Evolutionary conservation across 176 grass and related monocot species (phyloP).

Genomic region (Hordeum vulgare): DNA sequence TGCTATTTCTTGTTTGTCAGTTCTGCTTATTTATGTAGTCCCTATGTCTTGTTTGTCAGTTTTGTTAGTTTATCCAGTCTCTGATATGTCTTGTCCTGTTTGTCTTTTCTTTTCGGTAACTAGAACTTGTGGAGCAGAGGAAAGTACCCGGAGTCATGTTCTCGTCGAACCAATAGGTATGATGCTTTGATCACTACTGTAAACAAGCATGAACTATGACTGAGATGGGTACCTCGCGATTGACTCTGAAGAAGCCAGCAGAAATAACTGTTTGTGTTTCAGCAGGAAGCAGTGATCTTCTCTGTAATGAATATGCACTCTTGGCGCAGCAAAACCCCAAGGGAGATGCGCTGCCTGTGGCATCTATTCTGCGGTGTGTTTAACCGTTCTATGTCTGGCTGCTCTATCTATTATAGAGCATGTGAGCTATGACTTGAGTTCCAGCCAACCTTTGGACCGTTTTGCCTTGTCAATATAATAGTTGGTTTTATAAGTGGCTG

Average conservation of each 20-base stretch:
- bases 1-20: constrained; percentile 40
- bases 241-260: neutral
- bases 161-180: constrained; percentile 49
- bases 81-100: constrained; percentile 52
- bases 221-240: constrained; percentile 4
- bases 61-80: constrained; percentile 30
- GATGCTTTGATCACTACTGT: constrained; percentile 35
- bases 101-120: constrained; percentile 38
- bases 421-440: constrained; percentile 24
- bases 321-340: constrained; percentile 28
- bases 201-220: constrained; percentile 5
- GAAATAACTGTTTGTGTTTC: constrained; percentile 31
- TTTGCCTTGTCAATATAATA: neutral
- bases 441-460: neutral
- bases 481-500: neutral
- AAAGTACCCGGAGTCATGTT: constrained; percentile 29
- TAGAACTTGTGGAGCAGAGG: constrained; percentile 54
- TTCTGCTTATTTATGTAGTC: constrained; percentile 19
- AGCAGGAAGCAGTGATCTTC: constrained; percentile 36
- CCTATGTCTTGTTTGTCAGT: constrained; percentile 33
- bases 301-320: constrained; percentile 24
- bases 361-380: constrained; percentile 42
- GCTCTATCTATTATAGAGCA: constrained; percentile 38
- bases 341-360: constrained; percentile 31
- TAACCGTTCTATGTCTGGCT: constrained; percentile 24